These are phyloP conservation scores for Jamesozyma rosinii DNA, from an alignment of 805 yeast species.

Conservation along the genomic window DNA sequence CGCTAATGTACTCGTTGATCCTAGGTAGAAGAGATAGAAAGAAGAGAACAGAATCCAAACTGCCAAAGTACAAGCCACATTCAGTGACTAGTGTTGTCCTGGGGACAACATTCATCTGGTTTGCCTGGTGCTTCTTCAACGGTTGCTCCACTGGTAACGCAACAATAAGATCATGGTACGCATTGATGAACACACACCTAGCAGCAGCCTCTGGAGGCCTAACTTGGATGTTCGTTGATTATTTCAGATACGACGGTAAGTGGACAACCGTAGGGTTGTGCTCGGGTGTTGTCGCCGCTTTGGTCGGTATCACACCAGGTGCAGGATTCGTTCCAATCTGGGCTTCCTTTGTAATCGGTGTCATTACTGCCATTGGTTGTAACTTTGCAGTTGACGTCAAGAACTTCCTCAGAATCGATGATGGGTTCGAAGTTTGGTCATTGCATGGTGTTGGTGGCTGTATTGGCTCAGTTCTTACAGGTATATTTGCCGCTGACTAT, in stretches of 20 bases:
- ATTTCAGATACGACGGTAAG: slow-evolving; percentile 72
- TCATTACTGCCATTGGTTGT: slow-evolving; percentile 65
- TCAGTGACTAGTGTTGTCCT: slow-evolving; percentile 82
- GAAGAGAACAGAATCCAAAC: slow-evolving; percentile 43
- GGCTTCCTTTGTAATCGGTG: slow-evolving; percentile 78
- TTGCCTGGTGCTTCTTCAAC: slow-evolving; percentile 94
- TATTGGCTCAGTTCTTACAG: slow-evolving; percentile 75
- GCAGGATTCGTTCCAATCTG: slow-evolving; percentile 94
- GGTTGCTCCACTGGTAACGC: slow-evolving; percentile 97
- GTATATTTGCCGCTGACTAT: slow-evolving; percentile 86
- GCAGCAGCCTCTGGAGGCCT: slow-evolving; percentile 93
- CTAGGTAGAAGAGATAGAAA: slow-evolving; percentile 93
- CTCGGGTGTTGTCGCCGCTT: slow-evolving; percentile 87
- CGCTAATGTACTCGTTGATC: slow-evolving; percentile 83
- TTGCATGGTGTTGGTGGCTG: slow-evolving; percentile 92
- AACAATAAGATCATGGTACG: slow-evolving; percentile 87
- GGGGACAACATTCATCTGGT: slow-evolving; percentile 93
- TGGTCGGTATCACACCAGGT: slow-evolving; percentile 93
- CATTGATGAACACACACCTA: slow-evolving; percentile 82
- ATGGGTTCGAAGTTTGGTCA: slow-evolving; percentile 91
- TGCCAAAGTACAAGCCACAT: slow-evolving; percentile 91
- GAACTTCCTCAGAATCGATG: slow-evolving; percentile 66
- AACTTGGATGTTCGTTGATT: slow-evolving; percentile 90
- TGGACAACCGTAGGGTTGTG: slow-evolving; percentile 94
- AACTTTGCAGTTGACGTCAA: slow-evolving; percentile 82